A percentile compares a stretch with the other conserved stretches of the same genome.
Evolutionary conservation across 176 grass and related monocot genomes (phyloP).

Genomic region (Leersia perrieri): DNA sequence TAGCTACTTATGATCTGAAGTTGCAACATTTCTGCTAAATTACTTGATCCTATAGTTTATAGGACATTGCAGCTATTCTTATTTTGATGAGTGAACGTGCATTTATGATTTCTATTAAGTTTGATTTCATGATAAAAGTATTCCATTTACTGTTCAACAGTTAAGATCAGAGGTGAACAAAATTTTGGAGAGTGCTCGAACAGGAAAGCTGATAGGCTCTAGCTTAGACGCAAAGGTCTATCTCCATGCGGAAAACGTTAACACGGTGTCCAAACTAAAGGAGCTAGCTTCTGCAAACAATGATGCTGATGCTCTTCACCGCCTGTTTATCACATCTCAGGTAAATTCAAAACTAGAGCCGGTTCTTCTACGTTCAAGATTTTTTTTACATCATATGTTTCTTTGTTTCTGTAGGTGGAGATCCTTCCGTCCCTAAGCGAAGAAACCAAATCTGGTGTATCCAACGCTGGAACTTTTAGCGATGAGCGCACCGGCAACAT

Average conservation of each 20-base stretch:
- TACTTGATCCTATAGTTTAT: neutral
- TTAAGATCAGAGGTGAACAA: conserved; percentile 99
- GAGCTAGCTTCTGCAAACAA: conserved; percentile 69
- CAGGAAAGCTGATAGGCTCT: conserved; percentile 87
- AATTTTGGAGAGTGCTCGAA: conserved; percentile 89
- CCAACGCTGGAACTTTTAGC: conserved; percentile 57
- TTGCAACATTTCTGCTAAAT: neutral
- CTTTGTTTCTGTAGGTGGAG: conserved; percentile 58
- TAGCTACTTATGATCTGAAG: conserved; percentile 14
- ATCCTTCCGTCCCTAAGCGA: conserved; percentile 47
- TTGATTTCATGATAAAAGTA: conserved; percentile 8
- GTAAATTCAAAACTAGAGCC: conserved; percentile 25
- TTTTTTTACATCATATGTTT: conserved; percentile 11
- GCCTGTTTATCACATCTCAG: conserved; percentile 93
- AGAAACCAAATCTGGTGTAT: conserved; percentile 34
- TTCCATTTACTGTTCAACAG: conserved; percentile 36
- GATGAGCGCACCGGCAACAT: conserved; percentile 47
- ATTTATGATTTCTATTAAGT: conserved; percentile 18
- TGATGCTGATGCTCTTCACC: conserved; percentile 86
- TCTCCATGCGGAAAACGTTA: conserved; percentile 54
- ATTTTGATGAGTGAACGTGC: neutral
- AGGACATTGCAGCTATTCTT: neutral
- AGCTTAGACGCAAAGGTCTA: conserved; percentile 91
- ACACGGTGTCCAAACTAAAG: conserved; percentile 51
- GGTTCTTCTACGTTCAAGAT: neutral